These are phyloP conservation scores for Alternaria longipes DNA, from an alignment of 2,329 filamentous ascomycete species.

Conservation along the genomic window DNA sequence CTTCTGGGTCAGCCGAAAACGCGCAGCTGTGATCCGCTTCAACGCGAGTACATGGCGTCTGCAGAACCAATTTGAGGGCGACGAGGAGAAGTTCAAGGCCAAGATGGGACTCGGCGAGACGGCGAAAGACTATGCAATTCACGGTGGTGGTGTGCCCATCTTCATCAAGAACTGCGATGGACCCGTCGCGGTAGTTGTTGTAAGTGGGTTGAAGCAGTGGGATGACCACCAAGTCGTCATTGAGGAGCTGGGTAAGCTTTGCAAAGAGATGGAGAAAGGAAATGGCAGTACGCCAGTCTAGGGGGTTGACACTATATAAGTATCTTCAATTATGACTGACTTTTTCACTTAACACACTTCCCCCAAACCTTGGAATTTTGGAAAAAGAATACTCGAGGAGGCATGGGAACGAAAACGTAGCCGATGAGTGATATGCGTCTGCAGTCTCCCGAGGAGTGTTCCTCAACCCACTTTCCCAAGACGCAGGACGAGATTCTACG, in stretches of 20 bases:
- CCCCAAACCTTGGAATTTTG: too few species aligned
- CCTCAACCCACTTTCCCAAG: too few species aligned
- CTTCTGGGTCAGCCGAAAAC: slow-evolving; percentile 70
- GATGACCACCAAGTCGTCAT: slow-evolving; percentile 81
- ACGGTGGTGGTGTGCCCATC: slow-evolving; percentile 78
- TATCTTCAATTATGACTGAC: fast-evolving
- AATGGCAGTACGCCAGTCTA: not conserved
- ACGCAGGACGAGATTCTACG: too few species aligned
- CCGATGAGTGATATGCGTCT: too few species aligned
- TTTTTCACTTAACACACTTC: too few species aligned
- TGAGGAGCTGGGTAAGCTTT: slow-evolving; percentile 55
- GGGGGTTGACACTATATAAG: not conserved
- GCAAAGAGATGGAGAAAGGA: slow-evolving; percentile 20
- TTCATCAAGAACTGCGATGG: slow-evolving; percentile 75
- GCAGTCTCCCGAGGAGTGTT: too few species aligned
- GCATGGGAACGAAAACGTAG: too few species aligned
- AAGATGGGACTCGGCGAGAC: slow-evolving; percentile 67
- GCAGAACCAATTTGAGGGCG: slow-evolving; percentile 70
- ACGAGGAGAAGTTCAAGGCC: slow-evolving; percentile 70
- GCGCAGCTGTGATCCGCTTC: slow-evolving; percentile 75
- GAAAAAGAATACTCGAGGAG: too few species aligned
- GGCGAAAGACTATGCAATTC: slow-evolving; percentile 73
- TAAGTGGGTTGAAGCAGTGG: slow-evolving; percentile 79
- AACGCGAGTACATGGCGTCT: slow-evolving; percentile 74
- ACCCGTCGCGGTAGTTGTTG: slow-evolving; percentile 76